Evolutionary conservation across 1,284 basidiomycete genomes (phyloP).

Genomic region (Marasmius sp.): DNA sequence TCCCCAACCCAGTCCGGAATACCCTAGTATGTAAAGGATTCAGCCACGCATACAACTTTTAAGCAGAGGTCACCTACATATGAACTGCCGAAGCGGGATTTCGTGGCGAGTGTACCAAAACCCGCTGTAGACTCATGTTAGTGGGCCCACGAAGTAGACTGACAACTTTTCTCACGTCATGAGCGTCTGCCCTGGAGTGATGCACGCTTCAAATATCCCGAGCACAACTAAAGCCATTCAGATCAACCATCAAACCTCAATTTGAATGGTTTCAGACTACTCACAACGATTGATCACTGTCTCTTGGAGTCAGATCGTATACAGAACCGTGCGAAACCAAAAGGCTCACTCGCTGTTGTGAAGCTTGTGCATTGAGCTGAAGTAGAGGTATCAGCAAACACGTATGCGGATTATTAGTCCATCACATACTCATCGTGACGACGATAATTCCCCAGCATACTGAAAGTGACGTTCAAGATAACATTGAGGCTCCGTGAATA

Average conservation of each 20-base stretch:
- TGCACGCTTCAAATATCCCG: constrained; percentile 17
- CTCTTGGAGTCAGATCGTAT: too few species aligned
- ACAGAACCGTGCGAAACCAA: neutral
- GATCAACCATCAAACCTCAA: neutral
- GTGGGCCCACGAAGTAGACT: neutral
- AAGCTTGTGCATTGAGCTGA: constrained; percentile 18
- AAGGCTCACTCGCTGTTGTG: constrained; percentile 10
- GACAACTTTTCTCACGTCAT: constrained; percentile 14
- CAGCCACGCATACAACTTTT: neutral
- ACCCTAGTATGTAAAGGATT: constrained; percentile 8
- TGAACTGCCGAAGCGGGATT: constrained; percentile 16
- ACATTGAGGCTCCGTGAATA: too few species aligned
- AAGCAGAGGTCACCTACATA: constrained; percentile 7
- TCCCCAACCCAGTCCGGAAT: constrained; percentile 19
- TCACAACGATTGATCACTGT: constrained; percentile 1
- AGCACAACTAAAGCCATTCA: constrained; percentile 3
- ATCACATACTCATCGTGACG: constrained; percentile 12
- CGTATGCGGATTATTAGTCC: neutral
- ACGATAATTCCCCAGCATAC: constrained; percentile 18
- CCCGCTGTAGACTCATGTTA: constrained; percentile 3
- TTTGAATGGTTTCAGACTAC: neutral
- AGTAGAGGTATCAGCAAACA: neutral
- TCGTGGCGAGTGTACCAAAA: constrained; percentile 19
- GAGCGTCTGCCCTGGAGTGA: constrained; percentile 17
- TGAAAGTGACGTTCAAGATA: neutral